Evolutionary conservation across 108 stramenopile species (phyloP).

Genomic region (Fragilaria radians): DNA sequence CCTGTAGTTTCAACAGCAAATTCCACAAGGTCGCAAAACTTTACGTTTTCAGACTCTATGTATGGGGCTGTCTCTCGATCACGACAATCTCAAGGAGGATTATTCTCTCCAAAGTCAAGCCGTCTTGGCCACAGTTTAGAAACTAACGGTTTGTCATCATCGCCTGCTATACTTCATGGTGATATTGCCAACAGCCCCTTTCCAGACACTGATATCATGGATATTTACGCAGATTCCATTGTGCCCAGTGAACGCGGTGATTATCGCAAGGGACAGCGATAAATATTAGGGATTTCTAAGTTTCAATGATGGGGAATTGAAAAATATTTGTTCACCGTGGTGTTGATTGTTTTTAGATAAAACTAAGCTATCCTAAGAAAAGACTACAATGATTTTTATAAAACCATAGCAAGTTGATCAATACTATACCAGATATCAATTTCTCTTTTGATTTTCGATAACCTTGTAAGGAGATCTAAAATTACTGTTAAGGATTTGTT

Average conservation of each 20-base stretch:
- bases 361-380: background rate
- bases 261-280: background rate
- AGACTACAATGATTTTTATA: background rate
- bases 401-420: background rate
- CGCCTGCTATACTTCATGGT: no score
- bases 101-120: slow-evolving; percentile 3
- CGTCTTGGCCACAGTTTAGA: background rate
- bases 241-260: slow-evolving; percentile 34
- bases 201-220: background rate
- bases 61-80: background rate
- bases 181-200: background rate
- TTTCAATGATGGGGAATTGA: background rate
- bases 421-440: background rate
- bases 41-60: background rate
- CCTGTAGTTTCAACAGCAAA: background rate
- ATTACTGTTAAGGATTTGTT: background rate
- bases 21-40: background rate
- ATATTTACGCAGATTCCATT: slow-evolving; percentile 18
- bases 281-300: background rate
- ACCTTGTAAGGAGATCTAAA: background rate
- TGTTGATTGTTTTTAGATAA: no score
- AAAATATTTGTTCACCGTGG: no score
- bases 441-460: no score
- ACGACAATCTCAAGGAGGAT: background rate
- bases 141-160: background rate